These are phyloP conservation scores for Aquilaria malaccensis DNA, from an alignment of 345 rosid genomes.

Conservation along the genomic window DNA sequence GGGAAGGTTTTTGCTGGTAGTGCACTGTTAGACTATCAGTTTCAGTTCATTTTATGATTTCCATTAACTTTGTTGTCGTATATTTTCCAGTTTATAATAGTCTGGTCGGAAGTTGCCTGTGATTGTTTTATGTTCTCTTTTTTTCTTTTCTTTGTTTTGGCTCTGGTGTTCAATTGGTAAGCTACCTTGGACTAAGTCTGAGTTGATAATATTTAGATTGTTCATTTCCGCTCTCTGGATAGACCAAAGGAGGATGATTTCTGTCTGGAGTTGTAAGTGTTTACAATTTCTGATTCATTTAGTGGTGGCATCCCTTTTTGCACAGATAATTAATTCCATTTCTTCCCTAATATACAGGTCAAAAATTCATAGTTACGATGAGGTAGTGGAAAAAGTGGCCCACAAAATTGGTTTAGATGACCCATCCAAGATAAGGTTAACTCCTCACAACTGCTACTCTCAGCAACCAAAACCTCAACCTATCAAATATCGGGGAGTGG, in stretches of 20 bases:
- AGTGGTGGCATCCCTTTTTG: not conserved
- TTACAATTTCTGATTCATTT: conserved; percentile 4
- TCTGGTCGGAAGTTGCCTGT: too few relatives aligned
- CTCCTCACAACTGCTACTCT: conserved; percentile 75
- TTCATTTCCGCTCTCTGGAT: conserved; percentile 60
- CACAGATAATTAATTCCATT: not conserved
- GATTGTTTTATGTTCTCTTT: too few relatives aligned
- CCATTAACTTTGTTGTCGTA: too few relatives aligned
- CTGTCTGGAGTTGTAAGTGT: conserved; percentile 60
- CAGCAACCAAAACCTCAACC: conserved; percentile 82
- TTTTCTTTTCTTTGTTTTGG: too few relatives aligned
- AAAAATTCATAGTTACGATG: conserved; percentile 57
- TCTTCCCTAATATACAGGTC: conserved; percentile 32
- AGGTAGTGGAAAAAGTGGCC: conserved; percentile 67
- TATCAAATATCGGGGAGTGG: conserved; percentile 60
- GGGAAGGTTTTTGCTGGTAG: too few relatives aligned
- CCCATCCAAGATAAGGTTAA: conserved; percentile 68
- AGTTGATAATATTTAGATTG: conserved; percentile 29
- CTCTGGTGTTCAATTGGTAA: too few relatives aligned
- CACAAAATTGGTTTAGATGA: conserved; percentile 53
- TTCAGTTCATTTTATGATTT: too few relatives aligned
- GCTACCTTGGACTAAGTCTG: not conserved
- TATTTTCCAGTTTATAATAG: too few relatives aligned
- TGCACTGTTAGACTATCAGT: too few relatives aligned
- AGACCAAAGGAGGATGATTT: conserved; percentile 72